A percentile compares a stretch with the other conserved stretches of the same genome.
Evolutionary conservation across 139 green algal genomes (phyloP).

Genomic region (Chlorella sp.): DNA sequence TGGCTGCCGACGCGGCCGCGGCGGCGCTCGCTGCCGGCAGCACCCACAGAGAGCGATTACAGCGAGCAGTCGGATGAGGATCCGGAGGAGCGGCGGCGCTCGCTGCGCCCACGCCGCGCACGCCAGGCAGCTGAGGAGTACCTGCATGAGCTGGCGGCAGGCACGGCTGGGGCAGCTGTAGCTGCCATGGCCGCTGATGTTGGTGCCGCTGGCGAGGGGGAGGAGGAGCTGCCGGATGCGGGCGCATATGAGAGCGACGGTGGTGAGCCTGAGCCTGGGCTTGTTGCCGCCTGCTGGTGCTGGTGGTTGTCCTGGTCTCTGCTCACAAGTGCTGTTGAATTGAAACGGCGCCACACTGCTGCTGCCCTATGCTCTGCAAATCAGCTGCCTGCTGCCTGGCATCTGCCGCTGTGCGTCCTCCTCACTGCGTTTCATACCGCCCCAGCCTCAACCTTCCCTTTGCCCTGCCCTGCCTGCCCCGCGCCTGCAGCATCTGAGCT

Average conservation of each 20-base stretch:
- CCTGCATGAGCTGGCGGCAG: conserved; percentile 10
- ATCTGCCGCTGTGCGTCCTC: neutral
- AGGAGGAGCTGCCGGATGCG: neutral
- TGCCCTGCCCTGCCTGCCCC: neutral
- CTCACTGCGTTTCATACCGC: neutral
- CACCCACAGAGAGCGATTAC: neutral
- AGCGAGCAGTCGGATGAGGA: conserved; percentile 33
- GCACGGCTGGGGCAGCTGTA: neutral
- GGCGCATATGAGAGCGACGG: conserved; percentile 26
- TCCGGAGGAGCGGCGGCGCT: conserved; percentile 18
- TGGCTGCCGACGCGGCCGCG: neutral
- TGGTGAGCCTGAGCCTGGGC: neutral
- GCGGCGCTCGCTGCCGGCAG: neutral
- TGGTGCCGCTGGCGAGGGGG: neutral
- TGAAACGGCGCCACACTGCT: neutral
- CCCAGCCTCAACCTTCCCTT: neutral
- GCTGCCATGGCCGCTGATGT: neutral
- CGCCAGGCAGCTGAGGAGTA: neutral
- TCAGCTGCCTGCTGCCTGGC: neutral
- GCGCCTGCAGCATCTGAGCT: conserved; percentile 30
- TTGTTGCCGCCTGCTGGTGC: neutral
- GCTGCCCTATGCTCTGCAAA: neutral
- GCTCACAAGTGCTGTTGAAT: neutral
- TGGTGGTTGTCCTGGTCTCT: neutral
- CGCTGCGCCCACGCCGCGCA: conserved; percentile 17